Conservation (phyloP, 2,329 filamentous ascomycete species). For the Beauveria pseudobassiana region DNA sequence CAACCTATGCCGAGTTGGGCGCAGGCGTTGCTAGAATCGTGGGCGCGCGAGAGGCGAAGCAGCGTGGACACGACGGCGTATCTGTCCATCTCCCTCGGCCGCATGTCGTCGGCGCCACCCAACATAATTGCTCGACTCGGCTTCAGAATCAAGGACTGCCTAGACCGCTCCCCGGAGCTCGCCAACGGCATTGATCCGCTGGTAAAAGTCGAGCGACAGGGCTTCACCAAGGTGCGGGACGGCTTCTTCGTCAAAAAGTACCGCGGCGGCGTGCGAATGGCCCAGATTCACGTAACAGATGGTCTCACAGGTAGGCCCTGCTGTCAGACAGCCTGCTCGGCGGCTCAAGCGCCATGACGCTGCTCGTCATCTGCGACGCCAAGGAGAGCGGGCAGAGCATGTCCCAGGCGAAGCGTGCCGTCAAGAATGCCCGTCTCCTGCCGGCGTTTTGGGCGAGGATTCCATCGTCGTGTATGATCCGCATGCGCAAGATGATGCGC, state of each 20-base stretch:
- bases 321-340: slow-evolving; percentile 9
- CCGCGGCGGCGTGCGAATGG: slow-evolving; percentile 9
- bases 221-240: slow-evolving; percentile 8
- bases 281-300: slow-evolving; percentile 8
- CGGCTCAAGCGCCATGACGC: background rate
- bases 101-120: background rate
- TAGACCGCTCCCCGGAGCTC: background rate
- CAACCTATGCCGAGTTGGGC: background rate
- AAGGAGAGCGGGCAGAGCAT: background rate
- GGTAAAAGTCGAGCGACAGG: slow-evolving; percentile 6
- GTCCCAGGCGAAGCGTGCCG: background rate
- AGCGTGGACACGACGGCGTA: slow-evolving; percentile 14
- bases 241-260: slow-evolving; percentile 7
- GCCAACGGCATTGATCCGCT: slow-evolving; percentile 4
- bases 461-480: background rate
- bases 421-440: background rate
- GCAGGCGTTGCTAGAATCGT: slow-evolving; percentile 9
- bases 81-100: background rate
- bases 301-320: background rate
- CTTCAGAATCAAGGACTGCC: slow-evolving; percentile 3
- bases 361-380: slow-evolving; percentile 3
- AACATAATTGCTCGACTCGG: background rate
- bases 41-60: slow-evolving; percentile 16
- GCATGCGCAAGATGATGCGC: background rate
- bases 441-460: background rate